These are phyloP conservation scores for Achlya hypogyna DNA, from an alignment of 352 stramenopile species.

Conservation along the genomic window DNA sequence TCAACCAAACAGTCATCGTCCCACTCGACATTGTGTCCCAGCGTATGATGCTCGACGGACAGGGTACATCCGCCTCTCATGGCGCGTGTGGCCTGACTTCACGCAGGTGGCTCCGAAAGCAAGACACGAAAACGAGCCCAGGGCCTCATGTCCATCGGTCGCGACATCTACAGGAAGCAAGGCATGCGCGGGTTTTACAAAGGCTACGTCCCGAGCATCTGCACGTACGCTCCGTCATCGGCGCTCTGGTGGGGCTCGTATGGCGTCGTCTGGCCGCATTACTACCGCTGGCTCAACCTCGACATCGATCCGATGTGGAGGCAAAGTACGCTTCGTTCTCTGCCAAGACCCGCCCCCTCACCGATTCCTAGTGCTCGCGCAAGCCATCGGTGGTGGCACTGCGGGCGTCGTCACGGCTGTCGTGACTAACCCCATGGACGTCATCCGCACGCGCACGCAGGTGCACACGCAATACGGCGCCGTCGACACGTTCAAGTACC, in stretches of 20 bases:
- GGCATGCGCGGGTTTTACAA: constrained; percentile 74
- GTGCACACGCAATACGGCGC: constrained; percentile 79
- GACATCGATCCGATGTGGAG: constrained; percentile 67
- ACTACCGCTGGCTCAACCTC: constrained; percentile 53
- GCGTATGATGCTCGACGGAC: constrained; percentile 81
- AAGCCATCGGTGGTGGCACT: constrained; percentile 63
- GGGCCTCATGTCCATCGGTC: constrained; percentile 50
- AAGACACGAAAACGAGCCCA: constrained; percentile 30
- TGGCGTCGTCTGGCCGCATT: constrained; percentile 63
- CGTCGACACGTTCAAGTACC: constrained; percentile 76
- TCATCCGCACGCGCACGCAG: constrained; percentile 77
- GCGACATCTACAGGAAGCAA: constrained; percentile 50
- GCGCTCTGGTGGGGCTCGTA: constrained; percentile 85
- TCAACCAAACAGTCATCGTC: constrained; percentile 81
- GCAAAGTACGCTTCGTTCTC: constrained; percentile 39
- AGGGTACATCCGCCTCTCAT: constrained; percentile 53
- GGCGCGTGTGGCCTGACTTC: constrained; percentile 21
- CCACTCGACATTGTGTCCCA: constrained; percentile 85
- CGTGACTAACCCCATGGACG: constrained; percentile 84
- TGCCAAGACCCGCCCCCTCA: neutral
- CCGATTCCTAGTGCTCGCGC: constrained; percentile 40
- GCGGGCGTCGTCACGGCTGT: constrained; percentile 72
- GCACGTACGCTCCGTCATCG: constrained; percentile 78
- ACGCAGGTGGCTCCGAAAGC: neutral
- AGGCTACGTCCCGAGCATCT: constrained; percentile 76